Base-by-base conservation (phyloP, 179 eudicot species). In the Sideroxylon spinosum region DNA sequence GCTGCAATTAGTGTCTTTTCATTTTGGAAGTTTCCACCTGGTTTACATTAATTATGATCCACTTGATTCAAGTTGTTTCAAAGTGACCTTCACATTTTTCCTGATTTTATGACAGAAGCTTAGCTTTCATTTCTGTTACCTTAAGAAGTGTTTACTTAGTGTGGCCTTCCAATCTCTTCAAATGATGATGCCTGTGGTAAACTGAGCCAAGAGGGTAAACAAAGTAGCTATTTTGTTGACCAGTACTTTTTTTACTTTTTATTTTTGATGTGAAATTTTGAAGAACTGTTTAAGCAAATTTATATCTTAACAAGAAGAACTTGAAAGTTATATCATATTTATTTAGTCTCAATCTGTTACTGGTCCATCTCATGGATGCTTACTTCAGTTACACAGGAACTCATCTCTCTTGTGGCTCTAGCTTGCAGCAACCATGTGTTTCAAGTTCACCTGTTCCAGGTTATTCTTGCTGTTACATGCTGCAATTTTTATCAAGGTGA, bases 321-420 rank as follows among this genome's bases (percentile, higher is more conserved):
- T n/a, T 25, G 11, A 19, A 65, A 52, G 28, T 64, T 62, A 25
- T 28, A 52, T 1, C 9, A 53, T 44, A 7, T 53, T 25, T 52
- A 28, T 52, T 26, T 11, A 44, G 49, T 63, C 53, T 62, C 55
- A 28, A 3, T 11, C 4, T 59, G 80, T 59, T 67, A 72, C 32
- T n/a, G 70, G 72, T 73, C 64, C 67, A 26, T 73, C 52, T 70
- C 65, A 53, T 69, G 52, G 71, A 74, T 64, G 25, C 52, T 48
- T 77, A 23, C 80, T 68, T 75, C 97, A 95, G 99, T 85, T 95
- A 91, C 81, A 81, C 99, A 84, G 99, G 88, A 80, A 92, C 88
- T 67, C 86, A 55, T 75, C 93, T 95, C 62, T 79, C 71, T 64
- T 95, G 99, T 84, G 97, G 95, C 69, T 82, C 87, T 29, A 85